Evolutionary conservation across 2,329 filamentous ascomycete species (phyloP).

Genomic region (Ophiostoma australiae): DNA sequence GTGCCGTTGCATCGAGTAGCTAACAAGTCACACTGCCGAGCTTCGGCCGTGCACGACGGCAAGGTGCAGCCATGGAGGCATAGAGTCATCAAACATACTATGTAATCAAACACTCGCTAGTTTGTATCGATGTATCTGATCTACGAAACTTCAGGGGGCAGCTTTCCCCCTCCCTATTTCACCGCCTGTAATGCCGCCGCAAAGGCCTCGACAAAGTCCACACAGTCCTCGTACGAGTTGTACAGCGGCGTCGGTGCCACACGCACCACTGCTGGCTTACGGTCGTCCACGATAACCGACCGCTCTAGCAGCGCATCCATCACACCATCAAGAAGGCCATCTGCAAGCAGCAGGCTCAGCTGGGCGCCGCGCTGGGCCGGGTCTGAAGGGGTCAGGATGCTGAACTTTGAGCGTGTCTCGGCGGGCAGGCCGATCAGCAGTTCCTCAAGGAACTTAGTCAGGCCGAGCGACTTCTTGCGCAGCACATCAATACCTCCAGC

Average conservation of each 20-base stretch:
- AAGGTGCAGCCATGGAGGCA: slow-evolving; percentile 1
- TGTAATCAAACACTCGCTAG: neutral
- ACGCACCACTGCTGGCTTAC: slow-evolving; percentile 78
- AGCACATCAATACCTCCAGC: slow-evolving; percentile 62
- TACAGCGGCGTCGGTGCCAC: slow-evolving; percentile 82
- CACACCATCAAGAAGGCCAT: slow-evolving; percentile 67
- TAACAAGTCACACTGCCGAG: neutral
- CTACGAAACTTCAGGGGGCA: neutral
- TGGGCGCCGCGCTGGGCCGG: slow-evolving; percentile 69
- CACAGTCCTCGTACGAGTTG: slow-evolving; percentile 65
- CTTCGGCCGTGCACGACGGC: neutral
- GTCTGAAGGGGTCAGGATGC: slow-evolving; percentile 65
- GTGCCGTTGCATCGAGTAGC: neutral
- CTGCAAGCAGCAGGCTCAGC: slow-evolving; percentile 64
- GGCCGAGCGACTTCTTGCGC: slow-evolving; percentile 62
- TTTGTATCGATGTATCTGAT: neutral
- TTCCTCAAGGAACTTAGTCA: slow-evolving; percentile 73
- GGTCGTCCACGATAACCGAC: slow-evolving; percentile 74
- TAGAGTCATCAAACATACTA: neutral
- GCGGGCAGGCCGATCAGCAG: slow-evolving; percentile 49
- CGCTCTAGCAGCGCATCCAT: slow-evolving; percentile 58
- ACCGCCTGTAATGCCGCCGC: slow-evolving; percentile 18
- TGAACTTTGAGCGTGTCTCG: slow-evolving; percentile 42
- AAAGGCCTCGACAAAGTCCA: slow-evolving; percentile 26
- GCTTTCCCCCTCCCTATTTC: neutral